phyloP scores from a whole-genome alignment of 2,329 filamentous ascomycete genomes.

The Fusarium sp. region DNA sequence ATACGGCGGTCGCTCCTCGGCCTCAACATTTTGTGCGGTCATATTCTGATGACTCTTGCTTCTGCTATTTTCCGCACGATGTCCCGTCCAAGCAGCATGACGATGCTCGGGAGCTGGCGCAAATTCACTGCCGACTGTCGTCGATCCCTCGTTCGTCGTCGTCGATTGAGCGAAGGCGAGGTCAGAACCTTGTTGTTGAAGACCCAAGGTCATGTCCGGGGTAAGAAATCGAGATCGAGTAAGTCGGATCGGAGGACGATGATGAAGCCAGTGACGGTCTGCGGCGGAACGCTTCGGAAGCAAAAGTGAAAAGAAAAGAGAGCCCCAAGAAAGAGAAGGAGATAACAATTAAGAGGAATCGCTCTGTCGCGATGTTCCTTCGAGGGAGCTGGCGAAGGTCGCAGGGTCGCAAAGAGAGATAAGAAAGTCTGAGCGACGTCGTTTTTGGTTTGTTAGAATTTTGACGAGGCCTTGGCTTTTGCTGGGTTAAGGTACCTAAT shows the following conservation, averaged over 20 bases:
- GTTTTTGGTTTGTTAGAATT: conserved; percentile 43
- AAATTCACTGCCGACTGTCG: conserved; percentile 42
- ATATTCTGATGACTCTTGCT: conserved; percentile 50
- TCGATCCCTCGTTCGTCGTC: conserved; percentile 32
- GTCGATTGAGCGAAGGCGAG: conserved; percentile 44
- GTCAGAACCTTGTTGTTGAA: conserved; percentile 43
- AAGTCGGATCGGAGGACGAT: conserved; percentile 15
- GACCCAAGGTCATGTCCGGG: conserved; percentile 48
- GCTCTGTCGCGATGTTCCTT: conserved; percentile 20
- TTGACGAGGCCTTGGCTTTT: conserved; percentile 32
- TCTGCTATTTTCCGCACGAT: conserved; percentile 47
- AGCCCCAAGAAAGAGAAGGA: conserved; percentile 26
- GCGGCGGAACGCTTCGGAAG: conserved; percentile 27
- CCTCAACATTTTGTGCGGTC: conserved; percentile 56
- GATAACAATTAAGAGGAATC: conserved; percentile 10
- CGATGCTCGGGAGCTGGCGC: conserved; percentile 47
- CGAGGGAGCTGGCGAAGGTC: conserved; percentile 23
- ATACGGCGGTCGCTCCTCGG: conserved; percentile 61
- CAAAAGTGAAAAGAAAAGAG: conserved; percentile 16
- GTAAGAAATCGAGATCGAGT: conserved; percentile 10
- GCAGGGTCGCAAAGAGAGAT: conserved; percentile 36
- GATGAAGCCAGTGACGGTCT: conserved; percentile 31
- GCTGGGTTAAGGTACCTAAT: conserved; percentile 20
- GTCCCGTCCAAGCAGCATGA: conserved; percentile 51
- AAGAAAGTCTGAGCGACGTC: conserved; percentile 32